A percentile compares a stretch with the other conserved stretches of the same genome.
phyloP scores from a whole-genome alignment of 139 green algal genomes.

The Tetradesmus obliquus region DNA sequence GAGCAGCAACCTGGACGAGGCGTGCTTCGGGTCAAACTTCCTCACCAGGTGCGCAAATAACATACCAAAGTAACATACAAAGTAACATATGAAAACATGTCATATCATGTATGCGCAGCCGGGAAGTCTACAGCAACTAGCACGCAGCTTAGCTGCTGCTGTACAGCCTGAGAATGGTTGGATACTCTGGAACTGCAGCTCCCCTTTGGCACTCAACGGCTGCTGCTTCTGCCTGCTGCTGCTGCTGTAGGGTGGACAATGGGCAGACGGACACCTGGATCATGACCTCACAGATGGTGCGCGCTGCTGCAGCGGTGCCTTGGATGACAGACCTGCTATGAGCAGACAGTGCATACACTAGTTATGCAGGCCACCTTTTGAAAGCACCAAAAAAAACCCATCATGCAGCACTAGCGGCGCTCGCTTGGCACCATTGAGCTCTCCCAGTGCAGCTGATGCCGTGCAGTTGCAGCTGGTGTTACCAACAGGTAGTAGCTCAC shows the following conservation, averaged over 20 bases:
- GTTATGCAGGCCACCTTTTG: too few species aligned
- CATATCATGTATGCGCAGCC: background rate
- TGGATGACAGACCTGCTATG: background rate
- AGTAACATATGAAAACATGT: background rate
- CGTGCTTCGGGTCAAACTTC: conserved; percentile 39
- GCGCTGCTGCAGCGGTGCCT: background rate
- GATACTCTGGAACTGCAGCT: too few species aligned
- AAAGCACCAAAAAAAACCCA: too few species aligned
- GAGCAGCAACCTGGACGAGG: conserved; percentile 32
- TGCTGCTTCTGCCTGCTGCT: background rate
- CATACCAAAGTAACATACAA: background rate
- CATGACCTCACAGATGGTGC: background rate
- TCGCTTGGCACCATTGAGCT: too few species aligned
- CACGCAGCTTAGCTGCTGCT: background rate
- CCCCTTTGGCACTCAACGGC: too few species aligned
- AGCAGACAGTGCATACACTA: too few species aligned
- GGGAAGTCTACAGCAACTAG: background rate
- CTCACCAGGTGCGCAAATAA: background rate
- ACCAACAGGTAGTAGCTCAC: too few species aligned
- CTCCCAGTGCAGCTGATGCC: too few species aligned
- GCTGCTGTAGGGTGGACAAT: conserved; percentile 30
- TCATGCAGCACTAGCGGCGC: too few species aligned
- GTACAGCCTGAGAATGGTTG: background rate
- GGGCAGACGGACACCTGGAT: conserved; percentile 43
- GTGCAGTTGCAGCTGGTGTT: too few species aligned